Base-by-base conservation (phyloP, 805 yeast species). In the Starmerella apis region DNA sequence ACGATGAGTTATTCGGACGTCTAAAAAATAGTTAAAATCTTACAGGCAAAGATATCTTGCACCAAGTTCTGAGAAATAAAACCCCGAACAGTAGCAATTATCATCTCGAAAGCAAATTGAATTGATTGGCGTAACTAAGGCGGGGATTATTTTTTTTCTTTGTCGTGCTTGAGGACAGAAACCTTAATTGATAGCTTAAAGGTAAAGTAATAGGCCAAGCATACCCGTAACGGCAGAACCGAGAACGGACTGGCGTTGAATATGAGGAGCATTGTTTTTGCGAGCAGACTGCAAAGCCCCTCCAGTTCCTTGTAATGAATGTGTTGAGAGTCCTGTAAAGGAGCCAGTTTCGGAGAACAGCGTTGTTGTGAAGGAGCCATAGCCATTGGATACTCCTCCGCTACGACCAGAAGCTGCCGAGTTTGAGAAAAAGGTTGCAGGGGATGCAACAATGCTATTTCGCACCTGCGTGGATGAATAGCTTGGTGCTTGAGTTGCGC, bases 401-500 rank as follows among this genome's bases (percentile, higher is more conserved):
- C n/a, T n/a, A n/a, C n/a, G n/a, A n/a, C n/a, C n/a, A n/a, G 25
- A 16, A 4, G 42, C 30, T 10, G 35, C 37, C 19, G 52, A n/a
- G 30, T 38, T 38, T 13, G 20, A 23, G 28, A 52, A 23, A 45
- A 50, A 45, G 5, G 52, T 45, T 13, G 50, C 49, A 8, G n/a
- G 19, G 25, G 19, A 28, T 19, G 59, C 52, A 33, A 39, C 14
- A 37, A 38, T 48, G 25, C 38, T n/a, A 9, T 38, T 39, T 4
- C 20, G 38, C 8, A 44, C 19, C 8, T 31, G 27, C 7, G 59
- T 52, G 27, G 52, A 24, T 2, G 59, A 51, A 46, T 57, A 57
- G 19, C 54, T 35, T n/a, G 60, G 36, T 5, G 62, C 62, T 35
- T 50, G 43, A 16, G 59, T 39, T 13, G 59, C 63, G 31, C 60